Conservation (phyloP, 176 grass and related monocot species). For the Dendrocalamus sinicus region DNA sequence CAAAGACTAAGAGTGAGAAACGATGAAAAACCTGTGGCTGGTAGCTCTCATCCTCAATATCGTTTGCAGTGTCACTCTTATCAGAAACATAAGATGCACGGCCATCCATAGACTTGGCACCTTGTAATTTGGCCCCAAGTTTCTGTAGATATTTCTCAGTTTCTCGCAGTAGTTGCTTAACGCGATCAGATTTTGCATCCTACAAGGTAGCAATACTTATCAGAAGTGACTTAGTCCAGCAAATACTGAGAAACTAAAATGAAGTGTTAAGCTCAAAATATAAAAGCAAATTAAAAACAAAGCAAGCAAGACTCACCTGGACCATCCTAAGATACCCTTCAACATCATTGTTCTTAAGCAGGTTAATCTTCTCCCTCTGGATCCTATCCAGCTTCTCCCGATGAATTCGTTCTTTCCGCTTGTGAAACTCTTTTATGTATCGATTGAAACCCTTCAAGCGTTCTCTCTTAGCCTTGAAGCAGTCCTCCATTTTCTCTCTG, state of each 20-base stretch:
- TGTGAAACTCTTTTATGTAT: constrained; percentile 93
- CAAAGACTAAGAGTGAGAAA: constrained; percentile 15
- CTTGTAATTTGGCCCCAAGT: constrained; percentile 78
- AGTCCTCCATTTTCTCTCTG: constrained; percentile 93
- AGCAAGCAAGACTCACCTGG: constrained; percentile 58
- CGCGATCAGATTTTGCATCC: constrained; percentile 99
- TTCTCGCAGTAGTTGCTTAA: constrained; percentile 94
- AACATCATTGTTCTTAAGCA: constrained; percentile 99
- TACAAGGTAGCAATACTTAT: constrained; percentile 48
- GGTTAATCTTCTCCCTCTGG: constrained; percentile 95
- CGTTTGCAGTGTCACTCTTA: constrained; percentile 68
- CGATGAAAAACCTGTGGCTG: constrained; percentile 72
- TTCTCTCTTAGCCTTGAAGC: constrained; percentile 91
- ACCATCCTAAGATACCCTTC: constrained; percentile 99
- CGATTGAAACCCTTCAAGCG: constrained; percentile 89
- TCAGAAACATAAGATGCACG: constrained; percentile 59
- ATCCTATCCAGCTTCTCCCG: constrained; percentile 96
- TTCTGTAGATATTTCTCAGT: constrained; percentile 99
- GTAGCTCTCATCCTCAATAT: constrained; percentile 94
- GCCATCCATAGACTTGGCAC: constrained; percentile 59
- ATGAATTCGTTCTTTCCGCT: constrained; percentile 93
- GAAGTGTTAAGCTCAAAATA: constrained; percentile 36
- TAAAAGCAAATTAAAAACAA: constrained; percentile 31
- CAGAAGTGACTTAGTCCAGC: constrained; percentile 26
- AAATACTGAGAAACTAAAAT: constrained; percentile 29